Evolutionary conservation across 768 basidiomycete genomes (phyloP).

Genomic region (Crassisporium funariophilum): DNA sequence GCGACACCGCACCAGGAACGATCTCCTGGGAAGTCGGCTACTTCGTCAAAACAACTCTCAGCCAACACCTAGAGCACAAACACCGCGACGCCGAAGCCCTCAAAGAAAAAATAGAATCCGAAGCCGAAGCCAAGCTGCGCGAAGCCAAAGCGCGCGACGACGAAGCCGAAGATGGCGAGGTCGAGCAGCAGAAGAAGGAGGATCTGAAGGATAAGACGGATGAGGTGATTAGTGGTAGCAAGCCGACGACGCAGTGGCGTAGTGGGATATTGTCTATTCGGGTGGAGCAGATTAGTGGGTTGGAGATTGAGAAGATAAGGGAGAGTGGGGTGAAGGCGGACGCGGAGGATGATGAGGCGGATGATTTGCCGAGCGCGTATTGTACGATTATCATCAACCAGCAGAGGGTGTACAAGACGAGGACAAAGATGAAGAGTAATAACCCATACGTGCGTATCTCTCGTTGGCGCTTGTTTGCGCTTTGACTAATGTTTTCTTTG

Average conservation of each 20-base stretch:
- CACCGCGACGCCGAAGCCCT: slow-evolving; percentile 37
- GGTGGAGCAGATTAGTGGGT: slow-evolving; percentile 65
- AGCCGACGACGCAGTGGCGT: slow-evolving; percentile 63
- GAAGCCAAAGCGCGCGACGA: slow-evolving; percentile 29
- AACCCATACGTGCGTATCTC: slow-evolving; percentile 43
- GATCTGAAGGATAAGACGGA: slow-evolving; percentile 38
- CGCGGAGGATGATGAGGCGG: slow-evolving; percentile 52
- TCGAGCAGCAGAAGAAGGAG: slow-evolving; percentile 39
- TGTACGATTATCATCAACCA: slow-evolving; percentile 52
- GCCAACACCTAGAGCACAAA: slow-evolving; percentile 35
- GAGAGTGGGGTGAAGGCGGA: slow-evolving; percentile 57
- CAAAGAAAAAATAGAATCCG: slow-evolving; percentile 37
- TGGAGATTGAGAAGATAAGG: slow-evolving; percentile 58
- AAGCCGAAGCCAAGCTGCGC: slow-evolving; percentile 54
- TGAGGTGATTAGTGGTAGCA: slow-evolving; percentile 45
- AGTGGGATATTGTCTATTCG: slow-evolving; percentile 66
- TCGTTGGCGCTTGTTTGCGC: neutral
- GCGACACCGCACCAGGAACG: slow-evolving; percentile 37
- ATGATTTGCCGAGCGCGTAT: slow-evolving; percentile 67
- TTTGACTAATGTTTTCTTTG: slow-evolving; percentile 1
- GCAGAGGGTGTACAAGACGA: slow-evolving; percentile 44
- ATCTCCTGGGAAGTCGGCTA: slow-evolving; percentile 54
- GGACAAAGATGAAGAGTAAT: slow-evolving; percentile 46
- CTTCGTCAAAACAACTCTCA: slow-evolving; percentile 49
- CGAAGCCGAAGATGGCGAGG: slow-evolving; percentile 25